Evolutionary conservation across 257 asterid genomes (phyloP), one percentile per base, ranked within the genome.

Genomic region (Rubia yunnanensis): DNA sequence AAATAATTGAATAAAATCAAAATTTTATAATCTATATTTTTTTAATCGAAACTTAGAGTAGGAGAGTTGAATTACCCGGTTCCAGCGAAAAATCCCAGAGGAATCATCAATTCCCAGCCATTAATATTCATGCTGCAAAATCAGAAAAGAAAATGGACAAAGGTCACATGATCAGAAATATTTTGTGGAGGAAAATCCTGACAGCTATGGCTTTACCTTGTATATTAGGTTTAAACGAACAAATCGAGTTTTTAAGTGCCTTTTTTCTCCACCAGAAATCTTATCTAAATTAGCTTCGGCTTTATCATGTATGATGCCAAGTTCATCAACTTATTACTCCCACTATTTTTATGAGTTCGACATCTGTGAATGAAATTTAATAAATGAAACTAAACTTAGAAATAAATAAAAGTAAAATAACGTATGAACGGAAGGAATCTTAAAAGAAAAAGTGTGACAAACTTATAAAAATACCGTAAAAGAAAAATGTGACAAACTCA

Each of bases 101-200:
- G 85, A 38, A 84, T 84, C 73, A 80, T 84, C 82, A 81, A 55
- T 68, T 81, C 87, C 84, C 82, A 84, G 10, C 81, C 85, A 64
- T 81, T 84, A 52, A 84, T 81, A 7, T 77, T 77, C 79, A 81
- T 75, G 73, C 90, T 84, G 85, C 74, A 59, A 67, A 15, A 18
- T 32, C 50, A 57, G 5, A 57, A 31, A 52, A 38, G 17, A 13
- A 32, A 32, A 32, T 10, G 0, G 39, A 49, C 26, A 28, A 5
- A 17, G 23, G 14, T 11, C 17, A n/a, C 10, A 14, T 17, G 27
- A 28, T 50, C 32, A 65, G 48, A 31, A 11, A 0, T 5, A 11
- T 5, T 1, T 62, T 15, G 69, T 65, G 50, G 24, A n/a, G 48
- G 26, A 31, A 49, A 65, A 64, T 26, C 44, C 58, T n/a, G 26